Percentiles rank a stretch among this genome's conserved stretches.
Conservation (phyloP, 768 basidiomycete genomes). For the Nevesoporus exiguus region DNA sequence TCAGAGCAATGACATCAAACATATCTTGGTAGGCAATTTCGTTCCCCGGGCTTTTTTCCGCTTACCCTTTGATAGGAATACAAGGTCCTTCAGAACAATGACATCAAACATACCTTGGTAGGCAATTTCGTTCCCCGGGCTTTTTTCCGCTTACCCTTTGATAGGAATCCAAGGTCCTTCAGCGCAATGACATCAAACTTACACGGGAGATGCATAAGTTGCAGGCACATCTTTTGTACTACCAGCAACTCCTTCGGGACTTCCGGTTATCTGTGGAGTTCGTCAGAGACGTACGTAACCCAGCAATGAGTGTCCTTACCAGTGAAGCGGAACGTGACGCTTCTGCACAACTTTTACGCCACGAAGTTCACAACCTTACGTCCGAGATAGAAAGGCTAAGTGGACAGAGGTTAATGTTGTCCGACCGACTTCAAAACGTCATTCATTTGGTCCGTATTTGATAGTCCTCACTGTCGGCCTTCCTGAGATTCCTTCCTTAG, state of each 20-base stretch:
- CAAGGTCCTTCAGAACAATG: too few relatives aligned
- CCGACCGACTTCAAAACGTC: slow-evolving; percentile 34
- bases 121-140: too few relatives aligned
- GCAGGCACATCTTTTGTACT: slow-evolving; percentile 58
- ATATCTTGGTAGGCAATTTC: too few relatives aligned
- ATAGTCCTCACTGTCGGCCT: not conserved
- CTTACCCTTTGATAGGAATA: too few relatives aligned
- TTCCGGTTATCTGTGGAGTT: slow-evolving; percentile 51
- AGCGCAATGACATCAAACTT: slow-evolving; percentile 38
- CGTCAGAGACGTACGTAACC: slow-evolving; percentile 45
- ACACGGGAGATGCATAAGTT: slow-evolving; percentile 56
- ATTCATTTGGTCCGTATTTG: slow-evolving; percentile 29
- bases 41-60: too few relatives aligned
- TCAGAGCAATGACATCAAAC: too few relatives aligned
- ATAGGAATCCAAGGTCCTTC: slow-evolving; percentile 48
- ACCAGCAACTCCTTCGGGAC: slow-evolving; percentile 50
- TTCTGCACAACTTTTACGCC: slow-evolving; percentile 39
- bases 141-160: not conserved
- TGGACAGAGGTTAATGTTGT: slow-evolving; percentile 29
- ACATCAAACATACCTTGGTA: too few relatives aligned
- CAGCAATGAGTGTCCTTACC: slow-evolving; percentile 37
- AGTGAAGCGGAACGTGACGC: slow-evolving; percentile 1
- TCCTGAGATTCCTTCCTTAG: slow-evolving; percentile 28
- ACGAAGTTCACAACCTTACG: slow-evolving; percentile 47
- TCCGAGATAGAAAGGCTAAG: slow-evolving; percentile 49